phyloP scores from a whole-genome alignment of 1,284 basidiomycete genomes.

The Hemileccinum hortonii region DNA sequence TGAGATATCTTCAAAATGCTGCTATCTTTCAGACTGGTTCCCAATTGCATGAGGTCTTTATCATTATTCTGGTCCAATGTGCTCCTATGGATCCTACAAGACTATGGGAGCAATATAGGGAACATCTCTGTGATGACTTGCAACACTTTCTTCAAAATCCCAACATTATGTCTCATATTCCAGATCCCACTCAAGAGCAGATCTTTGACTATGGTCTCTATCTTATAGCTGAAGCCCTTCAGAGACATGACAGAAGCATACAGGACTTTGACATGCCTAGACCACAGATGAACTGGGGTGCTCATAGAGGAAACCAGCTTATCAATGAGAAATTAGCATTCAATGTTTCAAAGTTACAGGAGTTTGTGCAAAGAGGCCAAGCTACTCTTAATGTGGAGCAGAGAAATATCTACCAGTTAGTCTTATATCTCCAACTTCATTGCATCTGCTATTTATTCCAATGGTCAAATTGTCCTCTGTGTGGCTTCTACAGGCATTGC shows the following conservation, averaged over 20 bases:
- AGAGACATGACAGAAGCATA: neutral
- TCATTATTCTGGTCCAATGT: neutral
- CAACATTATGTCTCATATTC: no score
- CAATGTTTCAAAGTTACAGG: constrained; percentile 21
- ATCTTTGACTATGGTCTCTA: no score
- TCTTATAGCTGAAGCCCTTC: constrained; percentile 4
- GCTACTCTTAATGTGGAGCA: constrained; percentile 1
- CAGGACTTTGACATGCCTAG: constrained; percentile 35
- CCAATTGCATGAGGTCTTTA: neutral
- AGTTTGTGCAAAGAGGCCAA: constrained; percentile 12
- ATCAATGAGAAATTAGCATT: constrained; percentile 42
- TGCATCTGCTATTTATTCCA: neutral
- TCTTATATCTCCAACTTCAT: no score
- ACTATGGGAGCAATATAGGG: neutral
- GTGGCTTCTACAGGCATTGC: neutral
- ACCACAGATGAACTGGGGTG: constrained; percentile 29
- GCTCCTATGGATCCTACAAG: neutral
- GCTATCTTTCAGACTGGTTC: no score
- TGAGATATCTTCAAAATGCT: no score
- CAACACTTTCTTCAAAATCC: no score
- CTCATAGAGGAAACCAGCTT: constrained; percentile 27
- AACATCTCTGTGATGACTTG: no score
- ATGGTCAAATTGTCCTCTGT: neutral
- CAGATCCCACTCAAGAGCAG: no score
- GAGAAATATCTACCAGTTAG: no score